Evolutionary conservation across 176 grass and related monocot species (phyloP).

Genomic region (Paspalum vaginatum): DNA sequence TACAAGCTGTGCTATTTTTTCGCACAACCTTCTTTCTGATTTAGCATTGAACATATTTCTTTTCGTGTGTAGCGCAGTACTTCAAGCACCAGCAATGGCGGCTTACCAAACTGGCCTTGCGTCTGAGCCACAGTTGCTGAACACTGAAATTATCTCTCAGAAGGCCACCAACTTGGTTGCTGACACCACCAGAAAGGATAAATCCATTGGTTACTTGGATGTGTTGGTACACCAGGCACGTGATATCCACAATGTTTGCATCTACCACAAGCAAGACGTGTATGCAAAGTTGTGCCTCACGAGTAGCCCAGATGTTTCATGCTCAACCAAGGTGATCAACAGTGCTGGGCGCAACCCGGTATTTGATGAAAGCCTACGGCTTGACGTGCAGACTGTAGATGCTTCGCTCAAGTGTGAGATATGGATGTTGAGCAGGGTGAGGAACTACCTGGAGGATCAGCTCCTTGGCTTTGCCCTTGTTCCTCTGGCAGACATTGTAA

Average conservation of each 20-base stretch:
- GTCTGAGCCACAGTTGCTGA: constrained; percentile 27
- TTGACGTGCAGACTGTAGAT: constrained; percentile 58
- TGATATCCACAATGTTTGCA: constrained; percentile 95
- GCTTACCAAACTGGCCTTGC: constrained; percentile 20
- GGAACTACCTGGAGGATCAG: constrained; percentile 92
- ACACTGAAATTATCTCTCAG: constrained; percentile 32
- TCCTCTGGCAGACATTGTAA: constrained; percentile 65
- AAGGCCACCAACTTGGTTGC: constrained; percentile 26
- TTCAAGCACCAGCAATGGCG: constrained; percentile 32
- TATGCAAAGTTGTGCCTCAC: constrained; percentile 88
- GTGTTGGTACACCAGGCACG: constrained; percentile 82
- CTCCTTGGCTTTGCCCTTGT: constrained; percentile 82
- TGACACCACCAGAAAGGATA: constrained; percentile 31
- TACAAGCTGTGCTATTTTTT: constrained; percentile 22
- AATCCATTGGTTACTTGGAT: constrained; percentile 66
- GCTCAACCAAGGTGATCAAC: constrained; percentile 82
- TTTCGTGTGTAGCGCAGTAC: constrained; percentile 34
- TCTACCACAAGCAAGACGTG: constrained; percentile 97
- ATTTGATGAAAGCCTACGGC: constrained; percentile 66
- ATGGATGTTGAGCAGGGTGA: constrained; percentile 92
- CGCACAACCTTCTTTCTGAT: neutral
- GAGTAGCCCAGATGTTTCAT: constrained; percentile 47
- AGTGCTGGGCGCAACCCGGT: constrained; percentile 81
- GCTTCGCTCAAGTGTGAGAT: constrained; percentile 74
- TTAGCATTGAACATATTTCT: constrained; percentile 14